Evolutionary conservation across 1,139 yeast species (phyloP).

Genomic region (Yamadazyma dushanensis): DNA sequence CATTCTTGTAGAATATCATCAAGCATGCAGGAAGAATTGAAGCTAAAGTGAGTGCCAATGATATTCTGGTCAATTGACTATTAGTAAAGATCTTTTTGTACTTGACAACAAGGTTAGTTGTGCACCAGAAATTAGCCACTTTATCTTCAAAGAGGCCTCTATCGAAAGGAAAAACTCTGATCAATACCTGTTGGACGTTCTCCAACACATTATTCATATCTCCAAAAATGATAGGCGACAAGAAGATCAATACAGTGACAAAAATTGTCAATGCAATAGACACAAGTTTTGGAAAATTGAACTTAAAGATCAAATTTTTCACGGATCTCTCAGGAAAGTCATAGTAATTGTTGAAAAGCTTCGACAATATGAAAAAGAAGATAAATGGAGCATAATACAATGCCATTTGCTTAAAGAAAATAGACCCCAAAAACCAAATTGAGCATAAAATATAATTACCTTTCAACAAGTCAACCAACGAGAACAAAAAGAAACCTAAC

Average conservation of each 20-base stretch:
- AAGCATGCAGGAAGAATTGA: constrained; percentile 70
- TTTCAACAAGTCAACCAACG: constrained; percentile 65
- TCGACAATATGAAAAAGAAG: constrained; percentile 71
- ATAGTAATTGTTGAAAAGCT: constrained; percentile 24
- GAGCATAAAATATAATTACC: constrained; percentile 70
- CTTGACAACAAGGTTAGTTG: constrained; percentile 74
- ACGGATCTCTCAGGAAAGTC: constrained; percentile 14
- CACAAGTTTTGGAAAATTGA: constrained; percentile 49
- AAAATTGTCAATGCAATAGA: constrained; percentile 66
- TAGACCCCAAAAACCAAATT: constrained; percentile 73
- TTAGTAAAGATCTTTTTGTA: constrained; percentile 57
- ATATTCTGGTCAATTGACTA: constrained; percentile 59
- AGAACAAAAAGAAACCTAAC: constrained; percentile 78
- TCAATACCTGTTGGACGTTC: constrained; percentile 38
- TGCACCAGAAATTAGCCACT: constrained; percentile 97
- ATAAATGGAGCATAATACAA: constrained; percentile 89
- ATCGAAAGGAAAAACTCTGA: constrained; percentile 84
- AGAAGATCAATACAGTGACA: constrained; percentile 48
- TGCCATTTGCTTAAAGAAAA: constrained; percentile 94
- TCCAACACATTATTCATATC: constrained; percentile 17
- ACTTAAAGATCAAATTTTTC: constrained; percentile 12
- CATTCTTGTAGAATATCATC: constrained; percentile 52
- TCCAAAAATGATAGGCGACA: constrained; percentile 58
- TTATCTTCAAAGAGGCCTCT: constrained; percentile 98
- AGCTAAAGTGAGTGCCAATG: constrained; percentile 62